Percentiles rank a stretch among this genome's conserved stretches.
Evolutionary conservation across 768 basidiomycete species (phyloP).

Genomic region (Tricholoma bakamatsutake): DNA sequence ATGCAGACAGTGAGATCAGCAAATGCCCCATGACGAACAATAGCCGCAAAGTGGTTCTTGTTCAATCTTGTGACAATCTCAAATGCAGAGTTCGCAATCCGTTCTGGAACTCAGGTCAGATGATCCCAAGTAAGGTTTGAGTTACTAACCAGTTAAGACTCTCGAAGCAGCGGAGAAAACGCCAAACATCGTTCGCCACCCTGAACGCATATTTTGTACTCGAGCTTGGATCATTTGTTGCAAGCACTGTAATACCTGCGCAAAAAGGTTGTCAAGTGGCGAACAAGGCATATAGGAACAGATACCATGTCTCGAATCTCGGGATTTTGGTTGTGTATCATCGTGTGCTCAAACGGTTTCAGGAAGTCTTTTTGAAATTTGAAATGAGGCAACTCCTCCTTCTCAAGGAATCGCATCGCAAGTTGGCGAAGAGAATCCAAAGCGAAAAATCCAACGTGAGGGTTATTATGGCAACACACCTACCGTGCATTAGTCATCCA

Average conservation of each 20-base stretch:
- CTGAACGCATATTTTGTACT: slow-evolving; percentile 92
- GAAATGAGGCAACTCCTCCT: slow-evolving; percentile 96
- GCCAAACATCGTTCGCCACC: slow-evolving; percentile 99
- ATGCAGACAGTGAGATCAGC: slow-evolving; percentile 96
- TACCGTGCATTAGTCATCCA: slow-evolving; percentile 24
- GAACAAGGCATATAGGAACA: background rate
- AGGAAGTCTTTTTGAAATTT: slow-evolving; percentile 99
- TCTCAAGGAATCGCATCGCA: slow-evolving; percentile 98
- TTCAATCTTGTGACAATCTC: slow-evolving; percentile 93
- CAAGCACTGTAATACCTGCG: slow-evolving; percentile 89
- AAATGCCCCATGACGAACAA: slow-evolving; percentile 91
- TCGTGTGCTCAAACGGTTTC: slow-evolving; percentile 96
- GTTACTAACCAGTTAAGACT: slow-evolving; percentile 68
- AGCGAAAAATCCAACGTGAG: slow-evolving; percentile 94
- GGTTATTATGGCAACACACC: slow-evolving; percentile 99
- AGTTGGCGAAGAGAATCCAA: slow-evolving; percentile 94
- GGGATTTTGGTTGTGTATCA: slow-evolving; percentile 93
- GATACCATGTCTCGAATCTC: slow-evolving; percentile 92
- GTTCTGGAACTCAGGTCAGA: slow-evolving; percentile 43
- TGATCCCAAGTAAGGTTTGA: background rate
- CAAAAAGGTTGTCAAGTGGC: slow-evolving; percentile 4
- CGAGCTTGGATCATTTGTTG: slow-evolving; percentile 98
- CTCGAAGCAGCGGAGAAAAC: slow-evolving; percentile 97
- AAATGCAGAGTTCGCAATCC: slow-evolving; percentile 89
- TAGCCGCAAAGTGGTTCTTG: slow-evolving; percentile 83